phyloP scores from a whole-genome alignment of 2,329 filamentous ascomycete species.

The Penicillium sp. region DNA sequence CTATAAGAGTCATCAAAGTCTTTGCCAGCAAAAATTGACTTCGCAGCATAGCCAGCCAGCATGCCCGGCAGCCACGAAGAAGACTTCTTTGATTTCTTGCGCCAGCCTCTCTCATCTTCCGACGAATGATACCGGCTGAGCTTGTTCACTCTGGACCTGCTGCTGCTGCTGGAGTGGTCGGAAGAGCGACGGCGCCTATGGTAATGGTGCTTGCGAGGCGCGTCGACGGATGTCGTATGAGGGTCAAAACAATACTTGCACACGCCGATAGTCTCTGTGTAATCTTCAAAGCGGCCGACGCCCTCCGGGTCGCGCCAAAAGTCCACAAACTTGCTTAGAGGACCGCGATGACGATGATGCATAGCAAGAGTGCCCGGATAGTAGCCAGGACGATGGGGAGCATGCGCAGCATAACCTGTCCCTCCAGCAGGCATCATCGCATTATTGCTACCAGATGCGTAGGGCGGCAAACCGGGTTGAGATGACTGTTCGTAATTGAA shows the following conservation, averaged over 20 bases:
- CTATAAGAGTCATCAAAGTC: constrained; percentile 59
- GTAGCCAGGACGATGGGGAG: constrained; percentile 28
- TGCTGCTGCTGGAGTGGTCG: constrained; percentile 41
- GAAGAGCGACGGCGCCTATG: constrained; percentile 42
- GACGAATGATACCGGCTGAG: constrained; percentile 54
- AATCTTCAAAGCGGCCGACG: constrained; percentile 62
- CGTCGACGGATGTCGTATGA: constrained; percentile 51
- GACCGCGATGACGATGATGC: constrained; percentile 52
- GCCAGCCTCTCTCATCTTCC: constrained; percentile 46
- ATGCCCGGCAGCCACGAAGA: constrained; percentile 51
- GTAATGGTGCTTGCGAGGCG: constrained; percentile 58
- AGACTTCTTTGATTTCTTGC: constrained; percentile 41
- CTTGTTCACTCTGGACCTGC: constrained; percentile 51
- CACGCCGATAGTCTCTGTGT: constrained; percentile 61
- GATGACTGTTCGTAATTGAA: constrained; percentile 25
- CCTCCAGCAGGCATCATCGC: constrained; percentile 39
- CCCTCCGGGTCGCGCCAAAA: constrained; percentile 61
- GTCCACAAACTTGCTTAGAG: constrained; percentile 52
- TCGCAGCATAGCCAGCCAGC: constrained; percentile 52
- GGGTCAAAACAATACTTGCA: constrained; percentile 63
- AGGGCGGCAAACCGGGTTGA: constrained; percentile 11
- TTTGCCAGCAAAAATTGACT: constrained; percentile 50
- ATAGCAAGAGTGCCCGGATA: constrained; percentile 42
- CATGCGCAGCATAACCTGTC: constrained; percentile 37
- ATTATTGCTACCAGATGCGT: constrained; percentile 29